phyloP scores from a whole-genome alignment of 495 filamentous ascomycete species.

The Parathielavia hyrcaniae region DNA sequence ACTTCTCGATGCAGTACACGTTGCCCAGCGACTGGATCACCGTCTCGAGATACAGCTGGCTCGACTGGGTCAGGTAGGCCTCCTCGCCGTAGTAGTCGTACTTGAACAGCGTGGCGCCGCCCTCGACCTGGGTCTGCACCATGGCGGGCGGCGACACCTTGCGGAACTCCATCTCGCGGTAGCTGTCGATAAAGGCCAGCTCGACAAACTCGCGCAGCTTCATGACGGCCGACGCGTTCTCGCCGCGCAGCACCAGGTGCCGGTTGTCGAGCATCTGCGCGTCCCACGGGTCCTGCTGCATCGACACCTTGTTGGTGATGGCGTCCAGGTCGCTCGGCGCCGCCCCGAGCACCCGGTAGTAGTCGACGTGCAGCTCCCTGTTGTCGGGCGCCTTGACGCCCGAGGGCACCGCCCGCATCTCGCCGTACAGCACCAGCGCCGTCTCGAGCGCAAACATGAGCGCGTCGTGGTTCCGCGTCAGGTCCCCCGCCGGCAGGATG shows the following conservation, averaged over 20 bases:
- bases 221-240: conserved; percentile 80
- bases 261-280: conserved; percentile 80
- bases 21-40: conserved; percentile 84
- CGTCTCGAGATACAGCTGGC: conserved; percentile 96
- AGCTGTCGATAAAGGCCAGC: conserved; percentile 74
- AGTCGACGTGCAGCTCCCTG: conserved; percentile 93
- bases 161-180: conserved; percentile 67
- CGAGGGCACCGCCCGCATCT: conserved; percentile 76
- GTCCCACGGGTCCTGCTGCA: conserved; percentile 62
- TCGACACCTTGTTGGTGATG: conserved; percentile 83
- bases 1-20: conserved; percentile 96
- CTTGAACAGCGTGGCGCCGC: conserved; percentile 87
- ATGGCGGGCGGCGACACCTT: conserved; percentile 93
- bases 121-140: conserved; percentile 98
- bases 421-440: conserved; percentile 77
- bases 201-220: conserved; percentile 84
- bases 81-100: conserved; percentile 92
- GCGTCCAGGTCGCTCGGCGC: conserved; percentile 81
- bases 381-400: conserved; percentile 75
- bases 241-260: conserved; percentile 86
- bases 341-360: conserved; percentile 76
- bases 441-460: conserved; percentile 84
- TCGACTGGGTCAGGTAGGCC: conserved; percentile 94
- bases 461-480: conserved; percentile 90
- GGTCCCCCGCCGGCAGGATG: conserved; percentile 64